Base-by-base conservation (phyloP, 2,329 filamentous ascomycete species). In the Penicillium freii region DNA sequence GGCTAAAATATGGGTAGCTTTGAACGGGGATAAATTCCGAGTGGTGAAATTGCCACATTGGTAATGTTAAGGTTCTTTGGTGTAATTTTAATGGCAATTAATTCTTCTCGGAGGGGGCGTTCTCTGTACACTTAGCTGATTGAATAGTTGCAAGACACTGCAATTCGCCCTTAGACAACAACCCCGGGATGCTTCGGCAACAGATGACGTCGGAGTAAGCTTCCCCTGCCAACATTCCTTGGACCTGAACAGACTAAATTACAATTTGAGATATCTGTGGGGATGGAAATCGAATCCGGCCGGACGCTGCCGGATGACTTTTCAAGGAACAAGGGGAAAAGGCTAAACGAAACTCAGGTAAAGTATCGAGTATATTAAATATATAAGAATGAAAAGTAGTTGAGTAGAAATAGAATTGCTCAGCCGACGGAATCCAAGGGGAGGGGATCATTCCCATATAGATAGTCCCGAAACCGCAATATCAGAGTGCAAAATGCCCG, bases 1-100 rank as follows among this genome's bases (percentile, higher is more conserved):
- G 29, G 6, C 39, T 36, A 19, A n/a, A 9, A 17, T 47, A 5
- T 52, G n/a, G 52, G 31, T 45, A 25, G 15, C 13, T 38, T 13
- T 21, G 46, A 23, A 31, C 53, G 53, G 53, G 21, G n/a, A 56
- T 56, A 15, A 42, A 51, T 44, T 51, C 53, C 53, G 53, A 51
- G 9, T 10, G 39, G 36, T 15, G 25, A 34, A 25, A 42, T 34
- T 31, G 46, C 38, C 38, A 44, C 53, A 43, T 36, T 21, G 31
- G 38, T 19, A n/a, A 21, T 27, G 38, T 21, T 40, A 51, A 55
- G 15, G 53, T 51, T 50, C 49, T 15, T 25, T 44, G 6, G 17
- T 23, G 23, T n/a, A 17, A 25, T 55, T 42, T 23, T 17, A 36
- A 43, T 51, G 38, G 29, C 29, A 23, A 44, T 27, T 46, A 17